Base-by-base conservation (phyloP, 1,284 basidiomycete species). In the Vanrija humicola region DNA sequence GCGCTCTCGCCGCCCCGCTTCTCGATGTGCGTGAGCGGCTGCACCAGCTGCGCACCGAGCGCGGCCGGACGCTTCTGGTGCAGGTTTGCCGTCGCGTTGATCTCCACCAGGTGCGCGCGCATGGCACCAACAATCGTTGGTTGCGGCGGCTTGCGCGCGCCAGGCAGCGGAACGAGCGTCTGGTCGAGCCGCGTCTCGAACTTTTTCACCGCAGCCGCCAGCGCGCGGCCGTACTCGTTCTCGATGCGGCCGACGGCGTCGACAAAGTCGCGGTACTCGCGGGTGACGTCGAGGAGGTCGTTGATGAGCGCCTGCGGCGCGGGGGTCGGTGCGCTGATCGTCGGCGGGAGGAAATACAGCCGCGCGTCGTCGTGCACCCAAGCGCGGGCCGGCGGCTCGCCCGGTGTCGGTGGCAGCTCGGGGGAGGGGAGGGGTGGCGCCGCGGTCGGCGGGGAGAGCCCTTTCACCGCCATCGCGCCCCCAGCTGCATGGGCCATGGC, bases 231-330 rank as follows among this genome's bases (percentile, higher is more conserved):
- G 38, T 51, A 62, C 52, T 62, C 62, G 21, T 39, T 42, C 38
- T 64, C 56, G 19, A 64, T 39, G 10, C 52, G 48, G 26, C 59
- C 57, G 34, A 64, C 19, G 9, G 56, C 55, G 28, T 64, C 62
- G 15, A 62, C 49, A 42, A 62, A 59, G 42, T 64, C 62, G 44
- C 60, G 59, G 51, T 64, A 64, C 21, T 64, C 62, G 14, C 43
- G 47, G 7, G 49, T 55, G 6, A 58, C 50, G 42, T 62, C 60
- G 44, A 64, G 57, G 38, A 60, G 45, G 43, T 59, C 60, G 43
- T 38, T 29, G 23, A 64, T 25, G 40, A 64, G 46, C 8, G 43
- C 6, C 15, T 58, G 18, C 12, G 59, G 38, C 21, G 49, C 10
- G 5, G 58, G 52, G 2, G 50, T 29, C 8, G 52, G 29, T 3